Evolutionary conservation across 176 grass and related monocot genomes (phyloP).

Genomic region (Oryza nivara): DNA sequence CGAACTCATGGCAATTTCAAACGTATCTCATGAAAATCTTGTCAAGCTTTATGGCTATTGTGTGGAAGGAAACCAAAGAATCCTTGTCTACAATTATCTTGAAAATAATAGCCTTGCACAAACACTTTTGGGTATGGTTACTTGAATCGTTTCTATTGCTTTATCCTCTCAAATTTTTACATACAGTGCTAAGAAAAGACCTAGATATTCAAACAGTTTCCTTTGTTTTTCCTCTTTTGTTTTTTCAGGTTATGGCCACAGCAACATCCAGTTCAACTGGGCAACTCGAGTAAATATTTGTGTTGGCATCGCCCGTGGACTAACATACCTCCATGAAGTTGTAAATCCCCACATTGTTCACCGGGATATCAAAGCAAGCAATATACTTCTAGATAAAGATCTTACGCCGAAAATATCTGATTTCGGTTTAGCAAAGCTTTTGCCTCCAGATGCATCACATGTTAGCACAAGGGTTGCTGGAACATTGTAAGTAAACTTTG

Average conservation of each 20-base stretch:
- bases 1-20: slow-evolving; percentile 61
- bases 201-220: slow-evolving; percentile 2
- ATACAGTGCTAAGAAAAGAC: neutral
- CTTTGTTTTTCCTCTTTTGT: neutral
- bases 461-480: slow-evolving; percentile 85
- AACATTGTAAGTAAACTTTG: slow-evolving; percentile 65
- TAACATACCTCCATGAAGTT: slow-evolving; percentile 68
- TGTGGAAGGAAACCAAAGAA: slow-evolving; percentile 64
- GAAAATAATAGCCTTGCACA: slow-evolving; percentile 82
- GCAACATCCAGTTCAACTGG: slow-evolving; percentile 78
- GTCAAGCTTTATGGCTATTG: slow-evolving; percentile 73
- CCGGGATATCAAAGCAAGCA: slow-evolving; percentile 88
- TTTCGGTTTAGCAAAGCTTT: slow-evolving; percentile 81
- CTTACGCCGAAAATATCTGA: slow-evolving; percentile 77
- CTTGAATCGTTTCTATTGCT: neutral
- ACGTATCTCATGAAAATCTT: slow-evolving; percentile 71
- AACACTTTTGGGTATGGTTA: slow-evolving; percentile 70
- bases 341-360: slow-evolving; percentile 73
- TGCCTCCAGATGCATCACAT: slow-evolving; percentile 70
- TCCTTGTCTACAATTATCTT: slow-evolving; percentile 80
- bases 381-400: slow-evolving; percentile 80
- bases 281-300: slow-evolving; percentile 72
- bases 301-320: slow-evolving; percentile 61
- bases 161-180: neutral
- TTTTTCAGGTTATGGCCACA: slow-evolving; percentile 53